Evolutionary conservation across 495 filamentous ascomycete species (phyloP), one percentile per base, ranked within the genome.

Genomic region (Penicillium arizonense): DNA sequence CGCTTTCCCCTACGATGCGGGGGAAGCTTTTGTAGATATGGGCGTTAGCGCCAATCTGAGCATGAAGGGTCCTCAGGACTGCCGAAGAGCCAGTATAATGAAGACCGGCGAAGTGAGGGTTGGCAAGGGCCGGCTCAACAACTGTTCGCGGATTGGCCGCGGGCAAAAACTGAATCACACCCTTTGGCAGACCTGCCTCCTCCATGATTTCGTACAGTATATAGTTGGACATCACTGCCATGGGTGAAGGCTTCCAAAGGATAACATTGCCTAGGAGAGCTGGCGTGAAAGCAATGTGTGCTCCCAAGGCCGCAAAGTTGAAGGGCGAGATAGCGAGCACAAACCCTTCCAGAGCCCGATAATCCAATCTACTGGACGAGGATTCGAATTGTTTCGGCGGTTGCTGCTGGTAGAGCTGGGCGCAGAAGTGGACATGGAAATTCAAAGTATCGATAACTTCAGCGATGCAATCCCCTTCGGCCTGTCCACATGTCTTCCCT

Each of bases 271-370:
- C 36, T 2, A 39, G 36, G 13, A 39, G 16, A n/a, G 36, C 36
- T 39, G 36, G 36, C 4, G 36, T 39, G 36, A 39, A 39, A n/a
- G 36, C 36, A 14, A 39, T 39, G 36, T 39, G 36, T 5, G 36
- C 36, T 1, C 36, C 36, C 36, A 39, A 39, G 3, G 36, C 36
- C 3, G 36, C 8, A 18, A 39, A 39, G 13, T 91, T 91, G 75
- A 91, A 91, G n/a, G 88, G 88, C 38, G 82, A 83, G 62, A 90
- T 78, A 20, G 88, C 87, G 55, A 90, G 90, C n/a, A 90, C 86
- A 58, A 39, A 39, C 8, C 36, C 36, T 39, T 39, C 36, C 13
- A 39, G 18, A 11, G 36, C 11, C 8, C 36, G 11, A 14, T 39
- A 39, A 18, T 39, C 36, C 1, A 39, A 14, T 18, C 16, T 39